These are phyloP conservation scores for Debaryomycetaceae sp. DNA, from an alignment of 1,139 yeast species.

Conservation along the genomic window DNA sequence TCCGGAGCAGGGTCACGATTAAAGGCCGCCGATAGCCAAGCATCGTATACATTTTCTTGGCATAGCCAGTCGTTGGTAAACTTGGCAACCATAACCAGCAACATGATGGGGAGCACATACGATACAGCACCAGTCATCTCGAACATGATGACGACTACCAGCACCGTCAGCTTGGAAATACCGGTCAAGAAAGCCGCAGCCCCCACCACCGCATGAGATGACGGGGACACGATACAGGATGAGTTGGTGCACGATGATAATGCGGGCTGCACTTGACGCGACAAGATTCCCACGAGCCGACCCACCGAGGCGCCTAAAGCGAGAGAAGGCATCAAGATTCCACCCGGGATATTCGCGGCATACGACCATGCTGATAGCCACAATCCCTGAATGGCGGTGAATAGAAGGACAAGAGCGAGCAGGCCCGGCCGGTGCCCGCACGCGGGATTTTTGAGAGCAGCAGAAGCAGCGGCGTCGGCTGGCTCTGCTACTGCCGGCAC, in stretches of 20 bases:
- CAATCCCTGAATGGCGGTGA: conserved; percentile 44
- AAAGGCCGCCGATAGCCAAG: conserved; percentile 25
- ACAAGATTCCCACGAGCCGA: conserved; percentile 51
- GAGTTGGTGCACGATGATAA: conserved; percentile 40
- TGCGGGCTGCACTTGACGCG: conserved; percentile 39
- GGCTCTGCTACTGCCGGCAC: conserved; percentile 3
- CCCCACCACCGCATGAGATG: conserved; percentile 52
- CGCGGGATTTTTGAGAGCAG: conserved; percentile 23
- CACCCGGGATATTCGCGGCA: conserved; percentile 64
- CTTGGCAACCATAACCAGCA: conserved; percentile 43
- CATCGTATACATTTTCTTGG: conserved; percentile 39
- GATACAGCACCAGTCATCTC: conserved; percentile 52
- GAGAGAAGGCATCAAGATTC: conserved; percentile 62
- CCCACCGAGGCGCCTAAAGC: conserved; percentile 65
- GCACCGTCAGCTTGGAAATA: conserved; percentile 43
- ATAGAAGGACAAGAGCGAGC: conserved; percentile 26
- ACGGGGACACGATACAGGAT: conserved; percentile 45
- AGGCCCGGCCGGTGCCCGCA: conserved; percentile 19
- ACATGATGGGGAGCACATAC: conserved; percentile 50
- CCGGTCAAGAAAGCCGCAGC: conserved; percentile 51
- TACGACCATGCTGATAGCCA: conserved; percentile 51
- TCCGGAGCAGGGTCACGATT: conserved; percentile 6
- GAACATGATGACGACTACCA: conserved; percentile 46
- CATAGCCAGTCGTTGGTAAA: conserved; percentile 38
- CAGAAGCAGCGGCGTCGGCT: conserved; percentile 8